A percentile compares a stretch with the other conserved stretches of the same genome.
Conservation (phyloP, 164 flowering plant species). For the Vitis labrusca region DNA sequence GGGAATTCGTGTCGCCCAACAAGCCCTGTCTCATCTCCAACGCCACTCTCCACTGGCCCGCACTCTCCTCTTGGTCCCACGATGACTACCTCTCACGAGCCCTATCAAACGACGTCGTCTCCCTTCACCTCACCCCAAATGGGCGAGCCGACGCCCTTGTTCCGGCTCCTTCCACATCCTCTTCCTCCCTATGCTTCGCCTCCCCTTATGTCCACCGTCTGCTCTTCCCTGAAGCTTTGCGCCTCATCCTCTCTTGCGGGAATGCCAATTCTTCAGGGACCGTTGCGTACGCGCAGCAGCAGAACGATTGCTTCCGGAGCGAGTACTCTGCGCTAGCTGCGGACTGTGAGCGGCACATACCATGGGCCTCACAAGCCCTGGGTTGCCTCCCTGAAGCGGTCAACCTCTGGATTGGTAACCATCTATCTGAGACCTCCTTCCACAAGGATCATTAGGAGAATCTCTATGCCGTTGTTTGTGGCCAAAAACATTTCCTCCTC, state of each 20-base stretch:
- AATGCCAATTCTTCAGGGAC: neutral
- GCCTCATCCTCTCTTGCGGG: constrained; percentile 17
- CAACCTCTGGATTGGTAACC: constrained; percentile 88
- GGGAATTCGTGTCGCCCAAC: constrained; percentile 69
- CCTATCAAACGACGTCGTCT: constrained; percentile 43
- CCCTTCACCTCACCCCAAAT: constrained; percentile 39
- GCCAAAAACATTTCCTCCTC: constrained; percentile 84
- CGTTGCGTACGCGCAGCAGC: constrained; percentile 87
- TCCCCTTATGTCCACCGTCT: constrained; percentile 60
- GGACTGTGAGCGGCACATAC: constrained; percentile 69
- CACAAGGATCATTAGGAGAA: constrained; percentile 99
- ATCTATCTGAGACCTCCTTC: constrained; percentile 72
- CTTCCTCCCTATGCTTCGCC: constrained; percentile 60
- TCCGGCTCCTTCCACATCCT: constrained; percentile 54
- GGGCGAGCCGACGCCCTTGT: constrained; percentile 29
- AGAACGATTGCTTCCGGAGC: constrained; percentile 77
- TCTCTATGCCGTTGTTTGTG: constrained; percentile 80
- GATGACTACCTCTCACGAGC: constrained; percentile 40
- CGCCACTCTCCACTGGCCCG: constrained; percentile 79
- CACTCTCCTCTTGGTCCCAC: constrained; percentile 52
- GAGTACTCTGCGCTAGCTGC: constrained; percentile 56
- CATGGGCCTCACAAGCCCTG: constrained; percentile 84
- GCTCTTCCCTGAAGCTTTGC: constrained; percentile 46
- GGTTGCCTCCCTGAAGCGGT: constrained; percentile 89
- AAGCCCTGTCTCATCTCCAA: constrained; percentile 85